Evolutionary conservation across 495 filamentous ascomycete species (phyloP), one percentile per base, ranked within the genome.

Genomic region (Aspergillus heteromorphus): DNA sequence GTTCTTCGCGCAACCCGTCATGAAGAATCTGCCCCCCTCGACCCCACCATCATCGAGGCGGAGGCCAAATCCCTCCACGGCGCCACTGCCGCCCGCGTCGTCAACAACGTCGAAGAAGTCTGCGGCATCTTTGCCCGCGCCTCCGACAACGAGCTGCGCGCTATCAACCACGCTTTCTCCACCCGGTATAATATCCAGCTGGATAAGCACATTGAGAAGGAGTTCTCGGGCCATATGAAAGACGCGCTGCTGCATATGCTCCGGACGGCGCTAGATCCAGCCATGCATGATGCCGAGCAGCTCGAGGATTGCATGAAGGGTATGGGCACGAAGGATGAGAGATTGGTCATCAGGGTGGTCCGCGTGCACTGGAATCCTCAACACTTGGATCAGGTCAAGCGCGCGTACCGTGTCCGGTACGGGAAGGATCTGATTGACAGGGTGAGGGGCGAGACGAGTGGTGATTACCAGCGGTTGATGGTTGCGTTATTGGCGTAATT

Each of bases 141-240:
- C 17, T 90, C 84, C 56, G 83, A 95, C 63, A 83, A 79, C 23
- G 89, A 96, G 66, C 73, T 98, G 50, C 81, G 88, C 21, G 91
- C 92, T 43, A 88, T 96, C 53, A 81, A 80, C 20, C 77, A 85
- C 34, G 77, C 79, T 4, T 97, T 92, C 68, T 69, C 81, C 41
- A 70, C 79, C 27, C 82, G 80, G 40, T 93, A 88, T 64, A 76
- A 82, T 1, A 69, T 74, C 10, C 68, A 78, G 17, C 73, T 98
- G 8, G 85, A 89, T 51, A 82, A 83, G 23, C 83, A 89, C 48
- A 79, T 97, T 40, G 77, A 80, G 49, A 85, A 79, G 72, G 85
- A 93, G 63, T 95, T 96, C 70, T 86, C 85, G 0, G 92, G 92
- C 0, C 92, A 97, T 61, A 96, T 97, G 90, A 81, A 92, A 69